phyloP scores from a whole-genome alignment of 768 basidiomycete genomes.

The Hericium alpestre region DNA sequence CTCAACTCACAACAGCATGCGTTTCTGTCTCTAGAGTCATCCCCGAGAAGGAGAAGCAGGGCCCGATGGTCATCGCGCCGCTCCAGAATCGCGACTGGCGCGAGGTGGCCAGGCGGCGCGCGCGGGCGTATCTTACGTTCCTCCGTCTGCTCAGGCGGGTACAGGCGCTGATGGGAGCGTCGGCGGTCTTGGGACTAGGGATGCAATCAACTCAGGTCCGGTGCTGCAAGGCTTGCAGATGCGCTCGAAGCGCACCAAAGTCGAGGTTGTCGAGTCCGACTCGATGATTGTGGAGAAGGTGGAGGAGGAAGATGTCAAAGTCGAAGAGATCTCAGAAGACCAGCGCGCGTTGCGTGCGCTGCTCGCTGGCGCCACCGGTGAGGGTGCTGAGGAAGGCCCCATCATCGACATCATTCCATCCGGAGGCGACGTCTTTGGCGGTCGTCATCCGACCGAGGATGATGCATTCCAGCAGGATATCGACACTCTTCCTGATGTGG shows the following conservation, averaged over 20 bases:
- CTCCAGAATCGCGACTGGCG: constrained; percentile 89
- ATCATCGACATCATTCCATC: constrained; percentile 53
- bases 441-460: constrained; percentile 50
- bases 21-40: constrained; percentile 23
- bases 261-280: constrained; percentile 17
- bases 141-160: constrained; percentile 42
- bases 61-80: constrained; percentile 77
- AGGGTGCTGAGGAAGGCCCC: constrained; percentile 23
- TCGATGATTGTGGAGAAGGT: constrained; percentile 8
- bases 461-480: constrained; percentile 84
- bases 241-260: constrained; percentile 21
- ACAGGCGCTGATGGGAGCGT: constrained; percentile 64
- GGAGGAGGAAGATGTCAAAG: constrained; percentile 19
- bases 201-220: constrained; percentile 69
- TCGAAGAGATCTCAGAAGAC: constrained; percentile 56
- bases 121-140: constrained; percentile 40
- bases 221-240: constrained; percentile 58
- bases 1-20: constrained; percentile 64
- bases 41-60: constrained; percentile 35
- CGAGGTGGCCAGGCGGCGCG: constrained; percentile 62
- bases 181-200: constrained; percentile 65
- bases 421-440: constrained; percentile 14
- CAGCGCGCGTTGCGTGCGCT: constrained; percentile 72
- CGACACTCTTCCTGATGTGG: constrained; percentile 60
- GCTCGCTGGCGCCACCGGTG: constrained; percentile 43